Evolutionary conservation across 1,139 yeast species (phyloP), one percentile per base, ranked within the genome.

Genomic region (Lizanozyma gosingica): DNA sequence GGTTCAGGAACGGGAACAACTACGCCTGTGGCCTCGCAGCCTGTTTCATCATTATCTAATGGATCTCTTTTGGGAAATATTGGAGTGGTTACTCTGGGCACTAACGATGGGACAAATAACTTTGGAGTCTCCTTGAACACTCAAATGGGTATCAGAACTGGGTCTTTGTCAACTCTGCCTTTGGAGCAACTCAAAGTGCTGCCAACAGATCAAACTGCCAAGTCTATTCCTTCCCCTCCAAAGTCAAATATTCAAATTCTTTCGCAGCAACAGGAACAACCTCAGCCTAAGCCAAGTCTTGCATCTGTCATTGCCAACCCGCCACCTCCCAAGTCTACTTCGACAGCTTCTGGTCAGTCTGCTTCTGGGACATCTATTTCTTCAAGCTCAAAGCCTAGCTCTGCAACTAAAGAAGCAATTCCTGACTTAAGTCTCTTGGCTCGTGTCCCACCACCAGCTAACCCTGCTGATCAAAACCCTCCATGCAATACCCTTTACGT

Each of bases 401-500:
- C 16, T 48, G 40, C 47, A 37, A 33, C 48, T 27, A 36, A 68
- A 63, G 46, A 73, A 66, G 48, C 69, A 45, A 53, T 83, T n/a
- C 87, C 86, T 11, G 92, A 83, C 55, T 67, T 83, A 47, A 79
- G 87, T 1, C 63, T 83, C 38, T 63, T 83, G 38, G 87, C 90
- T 0, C 64, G 86, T 46, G 87, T 90, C 17, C 90, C 96, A 33
- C 96, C 97, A 1, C 97, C 97, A 3, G 96, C 96, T 2, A 92
- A 92, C 53, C 98, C 98, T 1, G 98, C 98, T 2, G 98, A 92
- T 62, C 98, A 92, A 63, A 92, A 92, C 55, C 98, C 98, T 8
- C 98, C 98, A 4, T 92, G 98, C 65, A 92, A 92, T 59, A 92
- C 98, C 0, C 69, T 92, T 43, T 92, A 92, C 54, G 98, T 92